Percentiles rank a stretch among this genome's conserved stretches.
Evolutionary conservation across 305 asterid genomes (phyloP).

Genomic region (Lippia alba): DNA sequence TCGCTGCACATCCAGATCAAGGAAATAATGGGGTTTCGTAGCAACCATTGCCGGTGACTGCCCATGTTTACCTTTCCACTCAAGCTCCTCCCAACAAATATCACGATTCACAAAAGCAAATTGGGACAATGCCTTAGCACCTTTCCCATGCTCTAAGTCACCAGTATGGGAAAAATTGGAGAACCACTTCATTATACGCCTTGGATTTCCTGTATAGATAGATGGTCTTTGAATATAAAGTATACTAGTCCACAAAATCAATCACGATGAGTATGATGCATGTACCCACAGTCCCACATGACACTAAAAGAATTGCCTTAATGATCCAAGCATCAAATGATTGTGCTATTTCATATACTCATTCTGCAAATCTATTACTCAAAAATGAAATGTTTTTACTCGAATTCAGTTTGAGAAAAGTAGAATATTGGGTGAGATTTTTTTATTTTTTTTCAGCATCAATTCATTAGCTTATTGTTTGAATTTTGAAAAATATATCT

Average conservation of each 20-base stretch:
- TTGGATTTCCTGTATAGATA: constrained; percentile 67
- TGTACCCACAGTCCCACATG: constrained; percentile 3
- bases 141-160: constrained; percentile 74
- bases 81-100: constrained; percentile 98
- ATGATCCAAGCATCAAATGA: constrained; percentile 11
- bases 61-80: constrained; percentile 98
- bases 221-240: constrained; percentile 26
- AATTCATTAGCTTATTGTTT: constrained; percentile 18
- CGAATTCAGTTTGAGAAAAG: constrained; percentile 3
- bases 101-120: constrained; percentile 94
- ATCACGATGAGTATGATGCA: not conserved
- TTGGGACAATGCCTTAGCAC: constrained; percentile 91
- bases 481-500: not conserved
- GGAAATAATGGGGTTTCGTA: constrained; percentile 96
- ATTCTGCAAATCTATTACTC: constrained; percentile 18
- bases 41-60: constrained; percentile 99
- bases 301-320: not conserved
- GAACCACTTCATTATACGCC: constrained; percentile 86
- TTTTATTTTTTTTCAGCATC: constrained; percentile 1
- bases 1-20: constrained; percentile 87
- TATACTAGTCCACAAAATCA: constrained; percentile 7
- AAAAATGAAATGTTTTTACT: constrained; percentile 20
- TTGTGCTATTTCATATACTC: constrained; percentile 11
- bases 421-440: not conserved
- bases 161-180: constrained; percentile 68